Base-by-base conservation (phyloP, 441 rosid species). In the Hura crepitans region DNA sequence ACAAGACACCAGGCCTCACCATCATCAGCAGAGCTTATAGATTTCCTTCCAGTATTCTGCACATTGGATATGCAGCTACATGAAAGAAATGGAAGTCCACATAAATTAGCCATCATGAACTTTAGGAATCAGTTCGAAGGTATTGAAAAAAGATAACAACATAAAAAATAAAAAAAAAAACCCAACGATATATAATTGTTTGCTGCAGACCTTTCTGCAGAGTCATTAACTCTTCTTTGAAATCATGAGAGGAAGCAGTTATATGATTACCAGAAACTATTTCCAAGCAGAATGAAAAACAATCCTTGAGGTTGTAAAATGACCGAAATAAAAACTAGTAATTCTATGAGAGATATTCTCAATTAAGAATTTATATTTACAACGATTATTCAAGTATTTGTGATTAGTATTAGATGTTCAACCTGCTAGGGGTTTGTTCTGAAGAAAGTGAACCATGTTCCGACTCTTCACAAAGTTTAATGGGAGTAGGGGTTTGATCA, bases 361-460 rank as follows among this genome's bases (percentile, higher is more conserved):
- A 12, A 15, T 5, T 25, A 62, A 23, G 23, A 65, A 53, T 33
- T 6, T 42, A 60, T 14, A 20, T 23, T 14, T 23, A n/a, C 33
- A 46, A 33, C 6, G 12, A 68, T 47, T 6, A 14, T 2, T 42
- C 33, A 9, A 6, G 45, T 7, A 56, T 18, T 23, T 57, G 17
- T 59, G 6, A 49, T 43, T 23, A 75, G 56, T 54, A 35, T 67
- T 57, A 42, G 49, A 62, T 64, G 57, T 54, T 58, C 22, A 80
- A 94, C 99, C 99, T 91, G 89, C 73, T 82, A 42, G 89, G 89
- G 23, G 91, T 80, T 47, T 77, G 82, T 59, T 85, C 96, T 8
- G 81, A 79, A 74, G 92, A 82, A 72, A 61, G 65, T 17, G 85
- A 79, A 50, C 62, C 82, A 63, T 67, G 81, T 65, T 62, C 82